Percentiles rank a stretch among this genome's conserved stretches.
These are phyloP conservation scores for Seminavis robusta DNA, from an alignment of 108 stramenopile genomes.

Conservation along the genomic window DNA sequence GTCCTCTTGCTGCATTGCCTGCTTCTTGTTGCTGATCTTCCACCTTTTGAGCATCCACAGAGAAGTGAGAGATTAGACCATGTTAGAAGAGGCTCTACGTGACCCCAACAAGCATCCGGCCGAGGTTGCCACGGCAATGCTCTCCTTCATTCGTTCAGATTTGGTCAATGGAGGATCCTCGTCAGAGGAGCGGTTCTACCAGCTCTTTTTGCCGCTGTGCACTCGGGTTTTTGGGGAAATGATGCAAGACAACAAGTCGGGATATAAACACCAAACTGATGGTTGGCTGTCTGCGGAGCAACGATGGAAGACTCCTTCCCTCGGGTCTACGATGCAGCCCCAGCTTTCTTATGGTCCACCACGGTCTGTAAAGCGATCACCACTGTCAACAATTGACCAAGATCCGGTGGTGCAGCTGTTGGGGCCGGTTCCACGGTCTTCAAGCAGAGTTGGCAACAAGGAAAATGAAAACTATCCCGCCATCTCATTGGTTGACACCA, in stretches of 20 bases:
- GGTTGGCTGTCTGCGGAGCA: conserved; percentile 37
- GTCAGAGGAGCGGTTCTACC: conserved; percentile 71
- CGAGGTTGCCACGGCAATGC: conserved; percentile 68
- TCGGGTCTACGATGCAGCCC: neutral
- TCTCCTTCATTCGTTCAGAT: conserved; percentile 71
- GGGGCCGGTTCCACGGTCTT: conserved; percentile 14
- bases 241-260: neutral
- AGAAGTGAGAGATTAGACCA: too few species aligned
- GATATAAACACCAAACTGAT: conserved; percentile 25
- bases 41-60: too few species aligned
- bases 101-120: conserved; percentile 51
- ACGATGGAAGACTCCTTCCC: conserved; percentile 26
- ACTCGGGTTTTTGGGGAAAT: conserved; percentile 65
- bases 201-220: conserved; percentile 59
- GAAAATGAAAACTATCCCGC: neutral
- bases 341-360: neutral
- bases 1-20: too few species aligned
- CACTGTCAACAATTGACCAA: conserved; percentile 15
- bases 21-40: too few species aligned
- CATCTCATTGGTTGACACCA: conserved; percentile 62
- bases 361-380: neutral
- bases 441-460: neutral
- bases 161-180: conserved; percentile 70
- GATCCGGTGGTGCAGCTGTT: conserved; percentile 81
- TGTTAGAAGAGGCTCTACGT: conserved; percentile 51